Evolutionary conservation across 108 stramenopile species (phyloP), one percentile per base, ranked within the genome.

Genomic region (Pseudonitzschia multiseries): DNA sequence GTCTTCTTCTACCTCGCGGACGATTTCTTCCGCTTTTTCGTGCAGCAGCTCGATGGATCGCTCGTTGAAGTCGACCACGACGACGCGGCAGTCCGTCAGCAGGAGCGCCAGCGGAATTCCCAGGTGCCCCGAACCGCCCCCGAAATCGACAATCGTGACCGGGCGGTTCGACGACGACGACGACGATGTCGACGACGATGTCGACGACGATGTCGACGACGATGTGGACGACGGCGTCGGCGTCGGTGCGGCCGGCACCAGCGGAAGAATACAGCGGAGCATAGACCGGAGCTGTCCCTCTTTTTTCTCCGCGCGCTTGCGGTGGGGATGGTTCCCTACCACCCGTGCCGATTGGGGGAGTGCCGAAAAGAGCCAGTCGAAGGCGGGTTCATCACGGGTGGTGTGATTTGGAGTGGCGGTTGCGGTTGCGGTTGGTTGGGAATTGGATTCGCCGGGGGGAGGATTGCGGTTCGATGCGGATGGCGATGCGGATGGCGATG

Each of bases 61-160:
- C 67, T 75, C 69, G 46, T 79, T 80, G 17, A 92, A 69, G 80
- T 92, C 91, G 10, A 92, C 88, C 51, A 87, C 79, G 63, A 89
- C 71, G 12, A 92, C 73, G 33, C 81, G 65, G 64, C 83, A 86
- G 10, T 77, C 52, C 13, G 91, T 88, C 13, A 92, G 65, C 29
- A 89, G 57, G 56, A 89, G 56, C 15, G 91, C 88, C 57, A 92
- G 65, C 1, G 91, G 87, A 57, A 92, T 82, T 13, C 77, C 79
- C 41, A 92, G 59, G 71, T 86, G 87, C 28, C 91, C 88, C 15
- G 84, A 83, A 18, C 91, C 91, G 17, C 91, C 91, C 40, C 83
- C 85, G 73, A 92, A 89, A 77, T 92, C 91, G 13, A 92, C 88
- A 68, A 92, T 87, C 10, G 88, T 87, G 36, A 36, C 36, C 36